Percentiles rank a stretch among this genome's conserved stretches.
Evolutionary conservation across 2,329 filamentous ascomycete genomes (phyloP).

Genomic region (Truncatella angustata): DNA sequence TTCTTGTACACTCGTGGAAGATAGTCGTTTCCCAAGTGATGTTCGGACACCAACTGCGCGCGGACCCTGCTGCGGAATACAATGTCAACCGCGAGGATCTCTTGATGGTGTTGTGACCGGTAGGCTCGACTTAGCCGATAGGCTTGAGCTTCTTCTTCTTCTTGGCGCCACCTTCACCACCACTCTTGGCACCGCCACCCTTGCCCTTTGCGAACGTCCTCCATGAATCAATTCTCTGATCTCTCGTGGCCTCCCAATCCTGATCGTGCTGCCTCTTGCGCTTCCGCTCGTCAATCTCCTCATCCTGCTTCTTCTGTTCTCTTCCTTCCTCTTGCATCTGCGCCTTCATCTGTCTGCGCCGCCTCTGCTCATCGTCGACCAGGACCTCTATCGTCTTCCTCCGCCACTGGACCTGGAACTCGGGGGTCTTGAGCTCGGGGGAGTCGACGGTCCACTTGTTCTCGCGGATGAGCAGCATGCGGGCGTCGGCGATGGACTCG

Average conservation of each 20-base stretch:
- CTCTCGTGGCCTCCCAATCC: conserved; percentile 91
- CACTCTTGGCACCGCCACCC: conserved; percentile 42
- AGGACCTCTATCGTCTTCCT: conserved; percentile 88
- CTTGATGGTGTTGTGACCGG: too few species aligned
- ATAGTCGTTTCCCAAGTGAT: background rate
- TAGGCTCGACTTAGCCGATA: conserved; percentile 43
- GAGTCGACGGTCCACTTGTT: conserved; percentile 90
- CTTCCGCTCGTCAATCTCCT: conserved; percentile 77
- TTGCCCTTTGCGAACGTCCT: conserved; percentile 82
- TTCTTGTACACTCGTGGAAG: conserved; percentile 10
- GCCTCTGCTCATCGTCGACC: conserved; percentile 85
- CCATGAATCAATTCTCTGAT: conserved; percentile 92
- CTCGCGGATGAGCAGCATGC: conserved; percentile 91
- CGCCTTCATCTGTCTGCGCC: conserved; percentile 82
- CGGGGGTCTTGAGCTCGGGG: conserved; percentile 78
- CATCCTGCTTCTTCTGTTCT: conserved; percentile 80
- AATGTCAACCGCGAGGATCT: too few species aligned
- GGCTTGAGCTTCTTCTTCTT: conserved; percentile 74
- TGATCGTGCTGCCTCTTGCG: conserved; percentile 89
- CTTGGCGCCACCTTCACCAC: conserved; percentile 47
- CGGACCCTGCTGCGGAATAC: too few species aligned
- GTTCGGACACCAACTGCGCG: too few species aligned
- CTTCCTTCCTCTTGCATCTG: conserved; percentile 96
- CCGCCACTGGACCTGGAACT: conserved; percentile 83
- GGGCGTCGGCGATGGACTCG: conserved; percentile 93